These are phyloP conservation scores for Acanthamoeba quina DNA, from an alignment of 208 protist species.

Conservation along the genomic window DNA sequence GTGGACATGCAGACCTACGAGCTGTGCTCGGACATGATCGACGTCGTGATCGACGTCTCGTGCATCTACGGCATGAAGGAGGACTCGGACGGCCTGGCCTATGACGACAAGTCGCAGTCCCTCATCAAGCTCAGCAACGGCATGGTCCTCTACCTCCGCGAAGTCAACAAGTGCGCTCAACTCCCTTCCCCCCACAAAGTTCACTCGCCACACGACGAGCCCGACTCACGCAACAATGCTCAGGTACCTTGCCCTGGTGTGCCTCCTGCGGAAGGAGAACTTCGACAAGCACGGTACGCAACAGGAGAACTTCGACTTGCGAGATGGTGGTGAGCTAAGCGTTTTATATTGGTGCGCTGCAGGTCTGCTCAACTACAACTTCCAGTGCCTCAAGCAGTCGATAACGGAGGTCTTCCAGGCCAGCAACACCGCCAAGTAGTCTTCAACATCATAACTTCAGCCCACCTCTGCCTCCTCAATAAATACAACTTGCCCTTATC, in stretches of 20 bases:
- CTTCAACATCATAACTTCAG: too few species aligned
- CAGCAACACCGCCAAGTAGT: not conserved
- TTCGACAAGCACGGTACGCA: slow-evolving; percentile 88
- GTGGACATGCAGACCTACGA: slow-evolving; percentile 94
- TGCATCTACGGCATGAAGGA: slow-evolving; percentile 92
- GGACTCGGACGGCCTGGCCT: slow-evolving; percentile 83
- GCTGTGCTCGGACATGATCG: slow-evolving; percentile 94
- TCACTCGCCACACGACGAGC: too few species aligned
- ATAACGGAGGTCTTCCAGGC: slow-evolving; percentile 85
- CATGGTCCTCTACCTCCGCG: slow-evolving; percentile 91
- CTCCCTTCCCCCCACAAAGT: not conserved
- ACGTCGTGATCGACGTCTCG: slow-evolving; percentile 94
- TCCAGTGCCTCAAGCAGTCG: slow-evolving; percentile 88
- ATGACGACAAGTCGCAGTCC: slow-evolving; percentile 88
- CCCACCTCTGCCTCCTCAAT: too few species aligned
- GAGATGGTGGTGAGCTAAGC: too few species aligned
- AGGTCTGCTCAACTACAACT: slow-evolving; percentile 91
- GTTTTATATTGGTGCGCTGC: not conserved
- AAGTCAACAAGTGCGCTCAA: slow-evolving; percentile 87
- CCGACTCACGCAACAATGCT: too few species aligned
- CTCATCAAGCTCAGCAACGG: slow-evolving; percentile 93
- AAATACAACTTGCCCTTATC: too few species aligned
- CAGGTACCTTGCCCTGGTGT: slow-evolving; percentile 91
- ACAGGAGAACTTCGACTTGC: too few species aligned
- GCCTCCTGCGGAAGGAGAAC: slow-evolving; percentile 86